Evolutionary conservation across 2,329 filamentous ascomycete genomes (phyloP).

Genomic region (Didymella glomerata): DNA sequence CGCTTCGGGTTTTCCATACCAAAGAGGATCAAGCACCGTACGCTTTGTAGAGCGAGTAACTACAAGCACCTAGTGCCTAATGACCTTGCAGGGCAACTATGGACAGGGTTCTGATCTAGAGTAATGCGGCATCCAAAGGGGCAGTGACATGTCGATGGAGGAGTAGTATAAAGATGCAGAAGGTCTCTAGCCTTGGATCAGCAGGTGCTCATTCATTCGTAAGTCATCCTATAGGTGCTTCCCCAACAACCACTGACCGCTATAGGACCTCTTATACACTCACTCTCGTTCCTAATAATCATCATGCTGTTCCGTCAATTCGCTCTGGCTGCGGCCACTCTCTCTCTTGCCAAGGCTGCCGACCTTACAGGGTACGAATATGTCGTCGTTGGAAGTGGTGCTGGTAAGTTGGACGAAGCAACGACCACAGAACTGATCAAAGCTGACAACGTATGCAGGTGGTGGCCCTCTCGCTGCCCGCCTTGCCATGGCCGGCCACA

Average conservation of each 20-base stretch:
- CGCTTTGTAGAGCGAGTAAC: slow-evolving; percentile 12
- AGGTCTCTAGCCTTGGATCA: slow-evolving; percentile 2
- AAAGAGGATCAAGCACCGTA: slow-evolving; percentile 19
- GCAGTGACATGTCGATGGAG: slow-evolving; percentile 9
- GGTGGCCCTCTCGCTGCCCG: slow-evolving; percentile 56
- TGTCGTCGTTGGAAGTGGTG: slow-evolving; percentile 65
- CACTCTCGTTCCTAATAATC: slow-evolving; percentile 16
- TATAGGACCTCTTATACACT: slow-evolving; percentile 18
- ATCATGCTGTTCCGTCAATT: slow-evolving; percentile 37
- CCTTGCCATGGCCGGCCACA: slow-evolving; percentile 67
- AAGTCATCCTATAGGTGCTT: slow-evolving; percentile 5
- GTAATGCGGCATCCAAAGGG: slow-evolving; percentile 10
- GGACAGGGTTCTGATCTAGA: slow-evolving; percentile 6
- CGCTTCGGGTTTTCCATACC: slow-evolving; percentile 8
- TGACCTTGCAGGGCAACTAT: slow-evolving; percentile 5
- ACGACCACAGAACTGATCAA: background rate
- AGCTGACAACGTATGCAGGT: slow-evolving; percentile 15
- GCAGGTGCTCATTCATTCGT: slow-evolving; percentile 22
- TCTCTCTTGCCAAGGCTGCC: slow-evolving; percentile 37
- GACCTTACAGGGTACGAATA: slow-evolving; percentile 63
- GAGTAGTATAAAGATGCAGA: slow-evolving; percentile 19
- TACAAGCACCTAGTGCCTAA: slow-evolving; percentile 14
- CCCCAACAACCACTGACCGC: slow-evolving; percentile 17
- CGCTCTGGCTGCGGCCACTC: slow-evolving; percentile 30
- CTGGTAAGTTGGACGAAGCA: slow-evolving; percentile 24